phyloP scores from a whole-genome alignment of 1,284 basidiomycete species.

The Naganishia liquefaciens region DNA sequence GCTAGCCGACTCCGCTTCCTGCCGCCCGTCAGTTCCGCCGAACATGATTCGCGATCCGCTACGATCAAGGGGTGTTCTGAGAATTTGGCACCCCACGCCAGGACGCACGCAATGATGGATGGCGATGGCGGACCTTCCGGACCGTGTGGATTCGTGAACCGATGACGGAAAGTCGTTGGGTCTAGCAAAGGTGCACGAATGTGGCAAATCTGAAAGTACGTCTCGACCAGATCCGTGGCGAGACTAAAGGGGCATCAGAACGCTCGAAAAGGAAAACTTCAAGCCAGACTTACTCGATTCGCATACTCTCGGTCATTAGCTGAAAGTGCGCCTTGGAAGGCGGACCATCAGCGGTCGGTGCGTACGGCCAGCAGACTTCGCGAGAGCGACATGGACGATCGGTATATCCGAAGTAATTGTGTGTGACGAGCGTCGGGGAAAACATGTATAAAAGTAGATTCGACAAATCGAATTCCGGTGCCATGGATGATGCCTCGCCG shows the following conservation, averaged over 20 bases:
- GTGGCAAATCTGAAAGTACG: constrained; percentile 71
- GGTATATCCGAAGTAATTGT: constrained; percentile 45
- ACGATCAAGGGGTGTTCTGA: constrained; percentile 79
- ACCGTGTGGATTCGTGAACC: constrained; percentile 43
- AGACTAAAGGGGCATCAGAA: constrained; percentile 60
- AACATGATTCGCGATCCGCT: constrained; percentile 66
- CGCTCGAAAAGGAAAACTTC: background rate
- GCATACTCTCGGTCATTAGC: constrained; percentile 30
- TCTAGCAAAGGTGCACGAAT: constrained; percentile 77
- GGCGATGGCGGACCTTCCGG: constrained; percentile 61
- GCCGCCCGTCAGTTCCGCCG: constrained; percentile 35
- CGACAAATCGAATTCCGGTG: constrained; percentile 36
- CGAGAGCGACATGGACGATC: constrained; percentile 37
- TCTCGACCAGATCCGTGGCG: constrained; percentile 81
- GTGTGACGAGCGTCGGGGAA: constrained; percentile 43
- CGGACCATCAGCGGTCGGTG: constrained; percentile 17
- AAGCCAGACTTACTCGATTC: constrained; percentile 34
- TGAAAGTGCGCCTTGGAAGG: constrained; percentile 35
- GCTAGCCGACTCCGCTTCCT: constrained; percentile 66
- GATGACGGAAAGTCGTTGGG: constrained; percentile 68
- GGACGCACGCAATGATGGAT: constrained; percentile 77
- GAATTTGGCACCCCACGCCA: constrained; percentile 90
- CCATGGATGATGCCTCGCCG: background rate
- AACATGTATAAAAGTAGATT: constrained; percentile 50
- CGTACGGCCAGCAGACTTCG: constrained; percentile 18